Base-by-base conservation (phyloP, 169 alveolate species). In the Plasmodium coatneyi region DNA sequence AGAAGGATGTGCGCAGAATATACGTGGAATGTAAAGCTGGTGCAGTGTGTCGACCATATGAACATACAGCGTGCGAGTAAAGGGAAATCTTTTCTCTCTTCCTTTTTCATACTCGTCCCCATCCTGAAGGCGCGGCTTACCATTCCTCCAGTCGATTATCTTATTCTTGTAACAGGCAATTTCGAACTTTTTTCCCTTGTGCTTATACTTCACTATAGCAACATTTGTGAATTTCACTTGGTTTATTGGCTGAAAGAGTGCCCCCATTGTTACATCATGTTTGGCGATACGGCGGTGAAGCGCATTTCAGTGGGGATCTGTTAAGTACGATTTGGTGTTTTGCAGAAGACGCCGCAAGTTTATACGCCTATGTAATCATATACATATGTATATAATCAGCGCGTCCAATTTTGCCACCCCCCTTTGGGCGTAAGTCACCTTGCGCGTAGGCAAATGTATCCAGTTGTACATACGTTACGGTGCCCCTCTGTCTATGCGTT, bases 131-230 rank as follows among this genome's bases (percentile, higher is more conserved):
- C 34, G 10, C 3, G 43, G 34, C 66, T 71, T 72, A 87, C 93
- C 93, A 82, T 97, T 95, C 70, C 99, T 92, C 99, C 99, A 99
- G 94, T 99, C 98, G 80, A 97, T 95, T 6, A 98, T 98, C 92
- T 99, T 99, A 92, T 99, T 99, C 90, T 97, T 98, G 93, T 98
- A 99, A 93, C 99, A 99, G 46, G 99, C 99, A 30, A 99, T 96
- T 94, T 99, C 99, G 92, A 99, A 99, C 36, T 98, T 94, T 39
- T 96, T 92, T 54, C 99, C 99, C 49, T 97, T 96, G 16, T 94
- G 92, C 94, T 98, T 98, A 52, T 96, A 96, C 79, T 98, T 96
- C 41, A 99, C 99, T 41, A 98, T 96, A 70, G 99, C 99, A 34
- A 99, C 99, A 84, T 99, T 99, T 14, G 99, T 99, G 93, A 98